These are phyloP conservation scores for Solanum peruvianum DNA, from an alignment of 257 asterid species.

Conservation along the genomic window DNA sequence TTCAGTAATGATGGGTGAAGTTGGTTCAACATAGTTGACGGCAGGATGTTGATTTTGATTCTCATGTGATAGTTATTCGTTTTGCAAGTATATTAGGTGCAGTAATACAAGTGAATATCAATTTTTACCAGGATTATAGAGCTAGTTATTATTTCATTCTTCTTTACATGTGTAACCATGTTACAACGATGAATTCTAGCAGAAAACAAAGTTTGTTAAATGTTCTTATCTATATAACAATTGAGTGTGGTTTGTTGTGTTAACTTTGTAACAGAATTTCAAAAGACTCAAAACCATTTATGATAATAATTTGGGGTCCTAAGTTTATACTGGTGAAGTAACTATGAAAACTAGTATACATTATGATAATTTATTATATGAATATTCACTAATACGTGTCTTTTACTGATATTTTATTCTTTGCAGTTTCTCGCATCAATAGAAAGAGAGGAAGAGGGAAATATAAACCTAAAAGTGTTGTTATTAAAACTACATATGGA, in stretches of 20 bases:
- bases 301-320: not conserved
- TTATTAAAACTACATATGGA: too few relatives aligned
- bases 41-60: conserved; percentile 17
- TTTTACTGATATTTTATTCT: too few relatives aligned
- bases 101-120: not conserved
- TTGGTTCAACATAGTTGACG: conserved; percentile 44
- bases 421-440: too few relatives aligned
- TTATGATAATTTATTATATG: too few relatives aligned
- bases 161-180: not conserved
- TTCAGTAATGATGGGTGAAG: conserved; percentile 45
- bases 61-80: not conserved
- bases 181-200: not conserved
- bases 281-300: not conserved
- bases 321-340: too few relatives aligned
- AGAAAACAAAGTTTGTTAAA: not conserved
- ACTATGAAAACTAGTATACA: too few relatives aligned
- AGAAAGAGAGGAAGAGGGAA: too few relatives aligned
- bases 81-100: not conserved
- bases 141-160: not conserved
- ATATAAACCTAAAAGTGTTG: too few relatives aligned
- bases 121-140: not conserved
- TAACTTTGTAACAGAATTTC: not conserved
- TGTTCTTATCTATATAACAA: not conserved
- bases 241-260: not conserved
- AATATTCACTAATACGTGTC: too few relatives aligned